A percentile compares a stretch with the other conserved stretches of the same genome.
These are phyloP conservation scores for Furcasterigmium sp. DNA, from an alignment of 2,329 filamentous ascomycete species.

Conservation along the genomic window DNA sequence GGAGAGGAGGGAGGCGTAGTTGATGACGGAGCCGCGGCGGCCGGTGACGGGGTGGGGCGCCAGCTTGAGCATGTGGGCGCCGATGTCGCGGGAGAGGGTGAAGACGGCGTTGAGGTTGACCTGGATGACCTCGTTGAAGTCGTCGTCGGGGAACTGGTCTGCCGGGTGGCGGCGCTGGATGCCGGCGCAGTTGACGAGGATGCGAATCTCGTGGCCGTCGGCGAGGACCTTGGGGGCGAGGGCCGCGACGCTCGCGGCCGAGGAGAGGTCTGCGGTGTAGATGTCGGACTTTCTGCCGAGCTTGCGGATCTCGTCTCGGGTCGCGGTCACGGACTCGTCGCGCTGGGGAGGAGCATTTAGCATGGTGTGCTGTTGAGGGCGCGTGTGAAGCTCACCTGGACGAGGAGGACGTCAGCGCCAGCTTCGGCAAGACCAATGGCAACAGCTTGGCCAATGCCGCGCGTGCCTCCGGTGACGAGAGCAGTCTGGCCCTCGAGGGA, in stretches of 20 bases:
- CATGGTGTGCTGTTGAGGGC: not conserved
- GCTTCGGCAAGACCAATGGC: slow-evolving; percentile 54
- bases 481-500: slow-evolving; percentile 52
- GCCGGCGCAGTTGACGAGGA: slow-evolving; percentile 81
- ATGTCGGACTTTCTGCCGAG: slow-evolving; percentile 63
- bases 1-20: slow-evolving; percentile 73
- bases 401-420: slow-evolving; percentile 50
- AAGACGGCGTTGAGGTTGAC: slow-evolving; percentile 84
- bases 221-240: slow-evolving; percentile 57
- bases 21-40: slow-evolving; percentile 70
- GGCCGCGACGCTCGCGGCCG: slow-evolving; percentile 50
- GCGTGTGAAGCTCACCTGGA: slow-evolving; percentile 35
- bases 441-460: slow-evolving; percentile 53
- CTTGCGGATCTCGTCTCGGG: slow-evolving; percentile 55
- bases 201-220: slow-evolving; percentile 62
- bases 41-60: slow-evolving; percentile 39
- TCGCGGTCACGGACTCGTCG: slow-evolving; percentile 38
- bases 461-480: slow-evolving; percentile 51
- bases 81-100: slow-evolving; percentile 69
- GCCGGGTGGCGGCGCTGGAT: slow-evolving; percentile 77
- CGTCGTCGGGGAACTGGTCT: slow-evolving; percentile 67
- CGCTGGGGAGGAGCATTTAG: slow-evolving; percentile 23
- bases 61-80: slow-evolving; percentile 69
- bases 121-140: slow-evolving; percentile 79
- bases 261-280: slow-evolving; percentile 66